Percentiles rank a stretch among this genome's conserved stretches.
phyloP scores from a whole-genome alignment of 305 asterid genomes.

The Rubia balearica region DNA sequence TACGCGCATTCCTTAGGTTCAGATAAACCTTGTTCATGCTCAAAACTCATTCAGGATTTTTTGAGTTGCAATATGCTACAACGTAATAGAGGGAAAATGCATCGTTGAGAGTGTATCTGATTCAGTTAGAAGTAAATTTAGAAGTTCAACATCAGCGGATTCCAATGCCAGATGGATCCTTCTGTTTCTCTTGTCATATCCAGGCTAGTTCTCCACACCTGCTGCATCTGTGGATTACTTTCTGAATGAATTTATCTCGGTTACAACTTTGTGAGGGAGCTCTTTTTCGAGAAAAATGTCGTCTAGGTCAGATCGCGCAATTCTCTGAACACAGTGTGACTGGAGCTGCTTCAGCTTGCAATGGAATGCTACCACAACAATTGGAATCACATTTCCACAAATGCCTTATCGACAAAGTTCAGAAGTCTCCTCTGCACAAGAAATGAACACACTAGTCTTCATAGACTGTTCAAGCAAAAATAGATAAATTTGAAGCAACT shows the following conservation, averaged over 20 bases:
- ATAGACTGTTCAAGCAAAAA: neutral
- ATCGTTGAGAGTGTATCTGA: slow-evolving; percentile 51
- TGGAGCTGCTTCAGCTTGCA: slow-evolving; percentile 39
- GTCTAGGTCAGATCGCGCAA: slow-evolving; percentile 51
- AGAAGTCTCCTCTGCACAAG: slow-evolving; percentile 49
- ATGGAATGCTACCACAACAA: slow-evolving; percentile 49
- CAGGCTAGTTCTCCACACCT: slow-evolving; percentile 26
- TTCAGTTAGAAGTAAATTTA: slow-evolving; percentile 56
- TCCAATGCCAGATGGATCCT: slow-evolving; percentile 71
- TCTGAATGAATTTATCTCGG: slow-evolving; percentile 35
- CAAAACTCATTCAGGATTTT: too few species aligned
- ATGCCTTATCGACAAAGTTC: slow-evolving; percentile 53
- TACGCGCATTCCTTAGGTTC: slow-evolving; percentile 55
- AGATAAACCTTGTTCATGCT: slow-evolving; percentile 44
- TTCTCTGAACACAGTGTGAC: slow-evolving; percentile 34
- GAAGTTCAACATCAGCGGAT: slow-evolving; percentile 60
- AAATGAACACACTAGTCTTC: neutral
- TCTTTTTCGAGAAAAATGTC: slow-evolving; percentile 49
- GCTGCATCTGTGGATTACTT: slow-evolving; percentile 32
- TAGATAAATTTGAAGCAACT: too few species aligned
- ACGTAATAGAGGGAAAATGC: slow-evolving; percentile 78
- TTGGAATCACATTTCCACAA: slow-evolving; percentile 58
- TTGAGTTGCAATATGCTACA: slow-evolving; percentile 81
- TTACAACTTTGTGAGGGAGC: slow-evolving; percentile 38
- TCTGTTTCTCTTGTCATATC: slow-evolving; percentile 40